These are phyloP conservation scores for Russula compacta DNA, from an alignment of 768 basidiomycete species.

Conservation along the genomic window DNA sequence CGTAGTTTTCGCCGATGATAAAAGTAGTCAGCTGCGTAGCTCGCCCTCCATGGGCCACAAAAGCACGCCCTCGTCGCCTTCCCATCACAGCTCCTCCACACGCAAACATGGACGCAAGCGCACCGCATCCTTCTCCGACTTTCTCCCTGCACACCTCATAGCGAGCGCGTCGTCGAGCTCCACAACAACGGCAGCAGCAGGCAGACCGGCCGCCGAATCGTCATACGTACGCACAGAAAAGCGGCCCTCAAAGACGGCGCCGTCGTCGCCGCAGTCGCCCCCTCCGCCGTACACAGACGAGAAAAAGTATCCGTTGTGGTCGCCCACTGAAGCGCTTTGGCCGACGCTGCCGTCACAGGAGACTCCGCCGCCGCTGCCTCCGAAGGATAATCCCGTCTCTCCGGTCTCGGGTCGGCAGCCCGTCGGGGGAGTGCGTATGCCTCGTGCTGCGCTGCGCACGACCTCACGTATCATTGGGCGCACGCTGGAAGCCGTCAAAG, in stretches of 20 bases:
- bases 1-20: conserved; percentile 7
- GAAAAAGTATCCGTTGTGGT: neutral
- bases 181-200: neutral
- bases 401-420: too few relatives aligned
- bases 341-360: neutral
- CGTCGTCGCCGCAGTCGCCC: neutral
- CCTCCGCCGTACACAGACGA: neutral
- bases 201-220: neutral
- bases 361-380: neutral
- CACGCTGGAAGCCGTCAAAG: neutral
- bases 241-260: neutral
- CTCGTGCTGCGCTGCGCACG: neutral
- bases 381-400: neutral
- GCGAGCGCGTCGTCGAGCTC: neutral
- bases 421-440: neutral
- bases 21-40: neutral
- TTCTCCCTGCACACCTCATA: conserved; percentile 11
- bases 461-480: conserved; percentile 1
- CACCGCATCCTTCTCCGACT: conserved; percentile 10
- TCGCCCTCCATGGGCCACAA: neutral
- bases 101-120: neutral
- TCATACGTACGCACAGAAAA: neutral
- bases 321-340: neutral
- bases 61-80: neutral
- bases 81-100: neutral